phyloP scores from a whole-genome alignment of 2,329 filamentous ascomycete species.

The Talaromyces sp. region DNA sequence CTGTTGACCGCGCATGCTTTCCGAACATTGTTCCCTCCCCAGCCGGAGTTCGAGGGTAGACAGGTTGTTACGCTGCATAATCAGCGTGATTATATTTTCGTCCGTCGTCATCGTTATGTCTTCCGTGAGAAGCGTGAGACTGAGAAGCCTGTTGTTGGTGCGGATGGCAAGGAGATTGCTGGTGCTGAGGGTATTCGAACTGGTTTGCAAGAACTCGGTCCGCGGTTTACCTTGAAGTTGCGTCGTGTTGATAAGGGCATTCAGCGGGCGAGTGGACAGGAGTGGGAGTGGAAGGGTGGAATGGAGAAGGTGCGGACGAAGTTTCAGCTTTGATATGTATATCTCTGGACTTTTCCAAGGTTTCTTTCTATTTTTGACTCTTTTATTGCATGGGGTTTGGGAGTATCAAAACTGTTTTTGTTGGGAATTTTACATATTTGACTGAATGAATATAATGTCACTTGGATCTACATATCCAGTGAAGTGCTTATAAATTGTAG shows the following conservation, averaged over 20 bases:
- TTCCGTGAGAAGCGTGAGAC: slow-evolving; percentile 86
- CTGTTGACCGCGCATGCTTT: slow-evolving; percentile 85
- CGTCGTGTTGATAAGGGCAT: slow-evolving; percentile 90
- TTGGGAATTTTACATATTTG: slow-evolving; percentile 6
- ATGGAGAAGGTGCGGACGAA: slow-evolving; percentile 94
- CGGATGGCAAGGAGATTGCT: slow-evolving; percentile 80
- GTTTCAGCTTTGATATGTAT: slow-evolving; percentile 74
- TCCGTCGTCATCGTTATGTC: slow-evolving; percentile 85
- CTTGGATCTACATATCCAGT: no score
- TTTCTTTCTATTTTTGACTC: slow-evolving; percentile 15
- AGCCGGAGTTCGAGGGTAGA: slow-evolving; percentile 80
- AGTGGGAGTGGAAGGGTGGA: slow-evolving; percentile 95
- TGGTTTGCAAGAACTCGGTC: slow-evolving; percentile 88
- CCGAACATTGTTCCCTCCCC: slow-evolving; percentile 74
- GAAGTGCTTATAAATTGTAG: no score
- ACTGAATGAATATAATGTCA: slow-evolving; percentile 11
- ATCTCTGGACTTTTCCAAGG: neutral
- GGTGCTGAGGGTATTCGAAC: slow-evolving; percentile 84
- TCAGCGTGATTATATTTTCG: slow-evolving; percentile 94
- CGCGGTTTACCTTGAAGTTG: slow-evolving; percentile 81
- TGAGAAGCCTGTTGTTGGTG: slow-evolving; percentile 81
- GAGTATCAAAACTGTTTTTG: slow-evolving; percentile 23
- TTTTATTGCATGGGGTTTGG: slow-evolving; percentile 30
- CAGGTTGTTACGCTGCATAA: slow-evolving; percentile 94
- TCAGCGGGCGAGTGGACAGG: slow-evolving; percentile 71